These are phyloP conservation scores for Boehmeria nivea DNA, from an alignment of 306 rosid species.

Conservation along the genomic window DNA sequence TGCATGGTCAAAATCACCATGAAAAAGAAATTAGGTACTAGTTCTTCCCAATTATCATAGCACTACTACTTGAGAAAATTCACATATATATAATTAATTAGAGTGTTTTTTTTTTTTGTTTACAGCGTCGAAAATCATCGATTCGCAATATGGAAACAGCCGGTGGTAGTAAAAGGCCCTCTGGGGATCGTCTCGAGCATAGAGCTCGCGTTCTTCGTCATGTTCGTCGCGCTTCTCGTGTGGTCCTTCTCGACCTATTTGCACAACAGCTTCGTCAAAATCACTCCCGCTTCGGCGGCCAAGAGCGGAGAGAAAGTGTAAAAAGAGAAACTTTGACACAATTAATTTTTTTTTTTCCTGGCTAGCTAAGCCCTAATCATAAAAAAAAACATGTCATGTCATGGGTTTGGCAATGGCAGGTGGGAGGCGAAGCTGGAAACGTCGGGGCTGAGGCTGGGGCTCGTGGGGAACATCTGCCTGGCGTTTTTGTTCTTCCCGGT, in stretches of 20 bases:
- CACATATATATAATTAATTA: background rate
- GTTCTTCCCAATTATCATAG: background rate
- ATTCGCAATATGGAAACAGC: constrained; percentile 37
- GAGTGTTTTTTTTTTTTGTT: background rate
- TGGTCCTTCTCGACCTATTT: constrained; percentile 50
- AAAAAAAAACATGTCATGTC: background rate
- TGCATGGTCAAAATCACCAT: constrained; percentile 4
- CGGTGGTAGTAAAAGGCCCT: constrained; percentile 61
- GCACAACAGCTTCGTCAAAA: constrained; percentile 21
- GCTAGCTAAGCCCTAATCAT: too few species aligned
- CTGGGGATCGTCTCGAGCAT: constrained; percentile 68
- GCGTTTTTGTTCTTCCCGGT: constrained; percentile 66
- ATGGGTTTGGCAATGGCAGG: constrained; percentile 23
- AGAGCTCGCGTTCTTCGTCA: constrained; percentile 48
- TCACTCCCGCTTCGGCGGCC: constrained; percentile 38
- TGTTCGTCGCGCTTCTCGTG: constrained; percentile 59
- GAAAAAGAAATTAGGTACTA: constrained; percentile 11
- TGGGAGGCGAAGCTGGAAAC: constrained; percentile 50
- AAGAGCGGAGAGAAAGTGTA: constrained; percentile 42
- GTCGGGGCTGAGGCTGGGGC: constrained; percentile 38
- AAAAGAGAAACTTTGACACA: background rate
- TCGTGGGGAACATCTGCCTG: constrained; percentile 53
- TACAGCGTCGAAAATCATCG: constrained; percentile 6
- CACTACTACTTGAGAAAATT: background rate
- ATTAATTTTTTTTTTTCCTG: too few species aligned